Evolutionary conservation across 2,329 filamentous ascomycete genomes (phyloP), one percentile per base, ranked within the genome.

Genomic region (Domatiomyces globalis): DNA sequence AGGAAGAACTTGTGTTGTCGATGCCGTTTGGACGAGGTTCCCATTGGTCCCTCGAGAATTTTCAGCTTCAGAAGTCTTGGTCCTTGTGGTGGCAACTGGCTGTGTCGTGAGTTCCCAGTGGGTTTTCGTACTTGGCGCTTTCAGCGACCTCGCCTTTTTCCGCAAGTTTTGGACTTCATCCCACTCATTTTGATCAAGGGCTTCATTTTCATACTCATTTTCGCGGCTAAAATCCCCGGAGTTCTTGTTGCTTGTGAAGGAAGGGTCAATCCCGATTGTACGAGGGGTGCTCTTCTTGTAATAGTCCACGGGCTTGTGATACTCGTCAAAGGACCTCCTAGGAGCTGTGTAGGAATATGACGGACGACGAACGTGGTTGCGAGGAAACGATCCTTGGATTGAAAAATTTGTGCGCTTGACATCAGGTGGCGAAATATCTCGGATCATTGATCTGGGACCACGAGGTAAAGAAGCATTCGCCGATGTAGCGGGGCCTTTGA

Each of bases 401-500:
- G 15, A 15, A 15, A 15, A 15, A 10, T 10, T 12, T 5, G 33
- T 15, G 33, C 33, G 33, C 12, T 5, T 15, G 12, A 39, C 12
- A 39, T 10, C 10, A 39, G 33, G 33, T 15, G 33, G 33, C 4
- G 33, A 39, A 39, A 39, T 15, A 10, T 39, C 33, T 39, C 33
- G 9, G 12, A 15, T 15, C 33, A 39, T 39, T 15, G 33, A 39
- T 39, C 15, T 39, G 12, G 33, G 33, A 15, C 10, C 33, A 39
- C 33, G 33, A 39, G 33, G 33, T 4, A 10, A 15, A 39, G 12
- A 39, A 33, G 50, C 46, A 44, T 60, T 56, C 1, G 54, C 47
- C 43, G 50, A 54, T 48, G 51, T 50, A 44, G 54, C 54, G 18
- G 64, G 60, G 49, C 63, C 63, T n/a, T 58, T 62, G 33, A 4